These are phyloP conservation scores for Capronia coronata DNA, from an alignment of 2,329 filamentous ascomycete species.

Conservation along the genomic window DNA sequence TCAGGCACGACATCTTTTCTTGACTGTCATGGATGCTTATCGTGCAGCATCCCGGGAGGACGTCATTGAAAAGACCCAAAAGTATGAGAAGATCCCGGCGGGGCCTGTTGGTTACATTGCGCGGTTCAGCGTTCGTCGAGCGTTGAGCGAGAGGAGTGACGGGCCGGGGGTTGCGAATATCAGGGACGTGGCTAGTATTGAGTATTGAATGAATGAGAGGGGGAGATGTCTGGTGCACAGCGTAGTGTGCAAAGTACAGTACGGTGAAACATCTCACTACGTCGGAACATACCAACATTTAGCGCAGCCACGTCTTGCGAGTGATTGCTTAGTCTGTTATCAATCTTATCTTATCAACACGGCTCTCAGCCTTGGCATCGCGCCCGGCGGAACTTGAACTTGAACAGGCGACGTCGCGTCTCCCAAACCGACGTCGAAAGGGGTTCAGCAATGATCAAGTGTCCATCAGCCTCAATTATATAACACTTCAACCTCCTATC, in stretches of 20 bases:
- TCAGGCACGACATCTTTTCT: neutral
- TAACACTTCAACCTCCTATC: neutral
- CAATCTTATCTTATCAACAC: neutral
- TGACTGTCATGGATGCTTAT: neutral
- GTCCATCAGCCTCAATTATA: no score
- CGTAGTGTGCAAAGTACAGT: no score
- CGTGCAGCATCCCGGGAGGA: neutral
- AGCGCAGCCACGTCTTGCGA: no score
- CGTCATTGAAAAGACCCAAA: conserved; percentile 2
- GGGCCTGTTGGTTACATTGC: neutral
- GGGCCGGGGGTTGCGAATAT: no score
- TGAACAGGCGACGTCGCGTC: conserved; percentile 4
- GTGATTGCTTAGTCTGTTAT: neutral
- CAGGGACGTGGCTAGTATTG: no score
- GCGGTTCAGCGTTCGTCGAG: no score
- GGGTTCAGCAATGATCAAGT: neutral
- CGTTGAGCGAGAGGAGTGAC: no score
- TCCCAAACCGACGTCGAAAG: no score
- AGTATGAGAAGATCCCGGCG: neutral
- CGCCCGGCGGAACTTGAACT: neutral
- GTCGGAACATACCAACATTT: no score
- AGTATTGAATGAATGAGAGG: no score
- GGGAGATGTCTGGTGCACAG: no score
- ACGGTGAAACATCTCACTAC: no score
- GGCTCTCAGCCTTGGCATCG: neutral